Percentiles rank a stretch among this genome's conserved stretches.
Evolutionary conservation across 495 filamentous ascomycete genomes (phyloP).

Genomic region (Massariosphaeria phaeospora): DNA sequence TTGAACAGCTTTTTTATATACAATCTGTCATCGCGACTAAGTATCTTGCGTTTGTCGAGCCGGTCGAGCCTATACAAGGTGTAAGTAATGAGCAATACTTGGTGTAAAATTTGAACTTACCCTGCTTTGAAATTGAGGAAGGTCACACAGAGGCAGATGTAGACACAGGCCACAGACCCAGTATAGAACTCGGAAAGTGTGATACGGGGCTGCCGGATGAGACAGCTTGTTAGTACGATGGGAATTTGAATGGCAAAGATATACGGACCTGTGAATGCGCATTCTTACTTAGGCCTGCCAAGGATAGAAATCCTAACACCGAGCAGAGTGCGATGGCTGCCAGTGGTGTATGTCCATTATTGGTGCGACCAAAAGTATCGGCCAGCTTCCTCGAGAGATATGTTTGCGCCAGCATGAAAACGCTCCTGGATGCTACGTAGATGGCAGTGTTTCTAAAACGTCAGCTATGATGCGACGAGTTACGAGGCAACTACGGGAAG

Average conservation of each 20-base stretch:
- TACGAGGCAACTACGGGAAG: background rate
- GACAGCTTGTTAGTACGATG: background rate
- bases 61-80: constrained; percentile 9
- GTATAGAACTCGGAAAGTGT: constrained; percentile 16
- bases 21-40: constrained; percentile 9
- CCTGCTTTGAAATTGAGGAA: constrained; percentile 23
- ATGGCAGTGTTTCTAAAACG: constrained; percentile 14
- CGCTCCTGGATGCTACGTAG: constrained; percentile 8
- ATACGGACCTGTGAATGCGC: constrained; percentile 14
- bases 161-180: constrained; percentile 11
- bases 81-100: no score
- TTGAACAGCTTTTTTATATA: constrained; percentile 17
- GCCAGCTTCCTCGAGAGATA: constrained; percentile 5
- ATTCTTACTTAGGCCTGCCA: constrained; percentile 10
- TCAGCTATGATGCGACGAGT: background rate
- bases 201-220: constrained; percentile 17
- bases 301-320: constrained; percentile 12
- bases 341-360: constrained; percentile 16
- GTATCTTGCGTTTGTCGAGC: constrained; percentile 6
- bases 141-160: constrained; percentile 4
- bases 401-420: constrained; percentile 15
- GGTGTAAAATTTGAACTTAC: no score
- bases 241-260: background rate
- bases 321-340: constrained; percentile 17
- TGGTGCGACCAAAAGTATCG: constrained; percentile 11